Base-by-base conservation (phyloP, 257 asterid genomes). In the Solanum virginianum region DNA sequence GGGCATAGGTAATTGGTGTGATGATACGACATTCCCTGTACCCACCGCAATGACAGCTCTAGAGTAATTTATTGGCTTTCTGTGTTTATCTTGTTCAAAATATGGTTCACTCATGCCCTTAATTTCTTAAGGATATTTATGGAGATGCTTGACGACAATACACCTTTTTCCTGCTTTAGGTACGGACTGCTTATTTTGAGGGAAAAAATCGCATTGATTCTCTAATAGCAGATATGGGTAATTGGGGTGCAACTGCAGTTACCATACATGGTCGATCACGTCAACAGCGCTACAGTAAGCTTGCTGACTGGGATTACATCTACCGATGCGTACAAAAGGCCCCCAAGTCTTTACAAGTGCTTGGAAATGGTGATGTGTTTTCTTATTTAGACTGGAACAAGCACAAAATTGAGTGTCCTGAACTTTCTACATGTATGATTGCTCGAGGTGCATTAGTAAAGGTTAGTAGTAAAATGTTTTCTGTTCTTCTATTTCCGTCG, bases 261-360 rank as follows among this genome's bases (percentile, higher is more conserved):
- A 94, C 99, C 70, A 86, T 97, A 87, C 99, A 97, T 55, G 99
- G 98, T n/a, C 92, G 99, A 69, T 94, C 98, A 71, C 93, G 99
- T 45, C 99, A 97, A 74, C 99, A 97, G 80, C 93, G 98, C 26
- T 97, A 97, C 88, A 93, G 94, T 91, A 97, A 97, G 87, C 96
- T 91, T 84, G 98, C 98, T 84, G 96, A 95, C 82, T 97, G 99
- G 99, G 95, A 91, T 9, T 97, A 97, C 81, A 79, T 95, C 80
- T 89, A 92, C 87, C 93, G 89, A 65, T 97, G 98, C 83, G 89
- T 93, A 26, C 87, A 88, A 82, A 91, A 90, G 17, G 94, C 98
- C 24, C 96, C 98, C 57, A 84, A 92, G 84, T 89, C 85, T 79
- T 89, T 97, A 86, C 98, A 92, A 85, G 98, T 97, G 80, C 88